phyloP scores from a whole-genome alignment of 139 green algal species.

The Pedinophyceae sp. region DNA sequence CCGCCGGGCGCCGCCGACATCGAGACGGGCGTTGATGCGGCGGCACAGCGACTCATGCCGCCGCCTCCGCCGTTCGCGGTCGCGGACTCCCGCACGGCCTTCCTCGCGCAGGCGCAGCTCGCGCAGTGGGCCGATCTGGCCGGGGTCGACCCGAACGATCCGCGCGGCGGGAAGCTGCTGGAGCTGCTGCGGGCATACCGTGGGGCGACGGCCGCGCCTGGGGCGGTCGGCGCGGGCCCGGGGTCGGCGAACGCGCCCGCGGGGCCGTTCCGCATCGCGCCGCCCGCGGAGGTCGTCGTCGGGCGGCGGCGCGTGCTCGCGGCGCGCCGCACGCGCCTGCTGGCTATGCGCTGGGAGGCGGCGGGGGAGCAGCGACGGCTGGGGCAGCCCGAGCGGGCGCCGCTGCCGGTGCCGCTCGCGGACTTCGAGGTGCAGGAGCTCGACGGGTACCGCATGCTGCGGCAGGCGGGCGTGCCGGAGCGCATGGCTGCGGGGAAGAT shows the following conservation, averaged over 20 bases:
- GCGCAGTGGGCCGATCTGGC: neutral
- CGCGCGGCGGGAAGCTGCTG: neutral
- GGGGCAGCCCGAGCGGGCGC: too few species aligned
- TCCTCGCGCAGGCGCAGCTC: neutral
- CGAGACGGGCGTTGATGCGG: too few species aligned
- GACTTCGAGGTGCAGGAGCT: neutral
- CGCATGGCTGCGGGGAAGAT: too few species aligned
- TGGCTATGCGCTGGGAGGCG: neutral
- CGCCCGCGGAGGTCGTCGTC: neutral
- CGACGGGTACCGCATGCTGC: neutral
- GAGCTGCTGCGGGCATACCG: too few species aligned
- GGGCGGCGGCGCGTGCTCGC: neutral
- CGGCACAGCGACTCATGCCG: too few species aligned
- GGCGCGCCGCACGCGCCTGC: neutral
- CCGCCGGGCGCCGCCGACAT: too few species aligned
- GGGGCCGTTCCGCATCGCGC: neutral
- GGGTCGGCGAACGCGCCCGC: too few species aligned
- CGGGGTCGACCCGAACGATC: neutral
- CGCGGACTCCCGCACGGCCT: neutral
- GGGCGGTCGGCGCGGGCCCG: too few species aligned
- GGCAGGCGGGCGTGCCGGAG: neutral
- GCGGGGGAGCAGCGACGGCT: neutral
- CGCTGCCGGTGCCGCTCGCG: too few species aligned
- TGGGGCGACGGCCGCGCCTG: too few species aligned
- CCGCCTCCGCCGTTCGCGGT: neutral